These are phyloP conservation scores for Spathaspora boniae DNA, from an alignment of 805 yeast species.

Conservation along the genomic window DNA sequence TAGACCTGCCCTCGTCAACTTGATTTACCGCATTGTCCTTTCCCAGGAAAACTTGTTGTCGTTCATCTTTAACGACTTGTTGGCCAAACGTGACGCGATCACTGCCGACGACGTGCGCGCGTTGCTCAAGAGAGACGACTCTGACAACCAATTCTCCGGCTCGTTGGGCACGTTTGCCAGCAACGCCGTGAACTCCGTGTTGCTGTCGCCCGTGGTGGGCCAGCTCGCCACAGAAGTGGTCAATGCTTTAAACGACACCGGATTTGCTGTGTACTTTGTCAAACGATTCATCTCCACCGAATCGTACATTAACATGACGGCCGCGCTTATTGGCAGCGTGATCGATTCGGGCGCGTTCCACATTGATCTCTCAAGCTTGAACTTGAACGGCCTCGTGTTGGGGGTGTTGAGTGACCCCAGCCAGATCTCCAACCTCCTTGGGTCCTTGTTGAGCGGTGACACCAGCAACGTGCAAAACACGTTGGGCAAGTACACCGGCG, in stretches of 20 bases:
- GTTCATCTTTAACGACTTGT: slow-evolving; percentile 19
- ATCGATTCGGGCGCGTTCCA: slow-evolving; percentile 24
- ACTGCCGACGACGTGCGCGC: slow-evolving; percentile 3
- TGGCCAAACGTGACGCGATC: slow-evolving; percentile 17
- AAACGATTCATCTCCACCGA: slow-evolving; percentile 33
- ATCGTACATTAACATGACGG: slow-evolving; percentile 35
- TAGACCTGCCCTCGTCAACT: slow-evolving; percentile 29
- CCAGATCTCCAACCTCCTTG: slow-evolving; percentile 16
- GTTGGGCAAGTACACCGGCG: slow-evolving; percentile 27
- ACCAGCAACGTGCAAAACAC: slow-evolving; percentile 15
- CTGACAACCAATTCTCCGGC: slow-evolving; percentile 14
- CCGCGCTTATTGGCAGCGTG: slow-evolving; percentile 26
- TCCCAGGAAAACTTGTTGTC: slow-evolving; percentile 26
- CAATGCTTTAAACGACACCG: slow-evolving; percentile 39
- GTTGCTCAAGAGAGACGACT: slow-evolving; percentile 10
- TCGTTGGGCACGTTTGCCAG: slow-evolving; percentile 23
- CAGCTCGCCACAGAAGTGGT: slow-evolving; percentile 17
- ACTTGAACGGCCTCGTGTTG: slow-evolving; percentile 24
- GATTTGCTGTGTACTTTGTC: slow-evolving; percentile 34
- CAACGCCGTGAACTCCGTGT: slow-evolving; percentile 25
- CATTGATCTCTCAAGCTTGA: slow-evolving; percentile 19
- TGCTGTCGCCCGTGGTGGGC: slow-evolving; percentile 26
- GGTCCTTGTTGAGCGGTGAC: slow-evolving; percentile 13
- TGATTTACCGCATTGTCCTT: slow-evolving; percentile 28
- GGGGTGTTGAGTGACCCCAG: slow-evolving; percentile 22